These are phyloP conservation scores for Populus nigra DNA, from an alignment of 345 rosid genomes.

Conservation along the genomic window DNA sequence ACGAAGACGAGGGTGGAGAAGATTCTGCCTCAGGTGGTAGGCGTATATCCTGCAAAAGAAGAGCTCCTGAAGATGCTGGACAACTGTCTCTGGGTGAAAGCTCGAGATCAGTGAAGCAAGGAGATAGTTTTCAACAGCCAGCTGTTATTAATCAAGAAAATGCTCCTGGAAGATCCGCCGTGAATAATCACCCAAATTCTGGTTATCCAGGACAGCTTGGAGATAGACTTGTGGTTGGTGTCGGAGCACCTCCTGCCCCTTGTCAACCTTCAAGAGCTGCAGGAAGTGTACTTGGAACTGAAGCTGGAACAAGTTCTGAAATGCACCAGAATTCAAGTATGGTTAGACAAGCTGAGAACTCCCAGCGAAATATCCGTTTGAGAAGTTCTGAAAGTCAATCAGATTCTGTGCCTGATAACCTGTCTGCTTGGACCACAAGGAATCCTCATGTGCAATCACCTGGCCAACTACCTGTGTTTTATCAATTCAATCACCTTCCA, in stretches of 20 bases:
- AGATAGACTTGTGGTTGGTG: not conserved
- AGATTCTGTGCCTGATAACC: not conserved
- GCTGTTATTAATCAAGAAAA: not conserved
- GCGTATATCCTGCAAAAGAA: slow-evolving; percentile 23
- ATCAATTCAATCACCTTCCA: not conserved
- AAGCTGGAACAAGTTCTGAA: not conserved
- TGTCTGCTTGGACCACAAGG: not conserved
- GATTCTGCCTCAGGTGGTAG: not conserved
- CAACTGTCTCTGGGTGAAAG: slow-evolving; percentile 1
- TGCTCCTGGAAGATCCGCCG: not conserved
- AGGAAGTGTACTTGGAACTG: not conserved
- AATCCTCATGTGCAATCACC: not conserved
- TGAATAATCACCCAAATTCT: not conserved
- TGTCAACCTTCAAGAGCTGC: not conserved
- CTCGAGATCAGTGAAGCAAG: slow-evolving; percentile 10
- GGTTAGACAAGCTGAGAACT: slow-evolving; percentile 2
- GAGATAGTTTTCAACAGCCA: not conserved
- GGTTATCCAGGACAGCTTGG: not conserved
- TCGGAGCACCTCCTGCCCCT: not conserved
- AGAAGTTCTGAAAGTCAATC: slow-evolving; percentile 12
- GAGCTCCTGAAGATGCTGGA: slow-evolving; percentile 7
- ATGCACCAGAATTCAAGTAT: not conserved
- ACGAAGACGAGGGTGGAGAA: not conserved
- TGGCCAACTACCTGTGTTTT: not conserved
- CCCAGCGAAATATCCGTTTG: slow-evolving; percentile 19